Percentiles rank a stretch among this genome's conserved stretches.
phyloP scores from a whole-genome alignment of 805 yeast genomes.

The Kluyveromyces siamensis region DNA sequence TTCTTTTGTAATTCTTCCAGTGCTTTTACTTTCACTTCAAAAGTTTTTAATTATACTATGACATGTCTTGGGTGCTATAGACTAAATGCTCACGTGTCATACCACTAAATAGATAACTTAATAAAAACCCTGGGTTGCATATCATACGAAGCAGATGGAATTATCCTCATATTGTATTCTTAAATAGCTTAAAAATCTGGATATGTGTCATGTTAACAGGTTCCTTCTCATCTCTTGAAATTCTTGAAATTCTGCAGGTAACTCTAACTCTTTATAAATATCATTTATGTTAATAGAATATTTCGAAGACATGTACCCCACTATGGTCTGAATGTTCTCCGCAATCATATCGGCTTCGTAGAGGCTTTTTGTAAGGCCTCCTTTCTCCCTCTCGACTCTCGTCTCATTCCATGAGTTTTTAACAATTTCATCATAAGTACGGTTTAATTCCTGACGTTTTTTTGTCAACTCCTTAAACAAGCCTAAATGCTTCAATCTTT shows the following conservation, averaged over 20 bases:
- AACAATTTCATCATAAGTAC: conserved; percentile 7
- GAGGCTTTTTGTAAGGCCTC: conserved; percentile 4
- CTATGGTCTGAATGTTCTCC: conserved; percentile 36
- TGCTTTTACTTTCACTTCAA: not conserved
- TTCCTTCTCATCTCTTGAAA: conserved; percentile 5
- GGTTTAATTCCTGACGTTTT: conserved; percentile 4
- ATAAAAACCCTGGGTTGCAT: not conserved
- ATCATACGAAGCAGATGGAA: not conserved
- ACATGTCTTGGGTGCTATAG: not conserved
- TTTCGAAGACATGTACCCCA: conserved; percentile 29
- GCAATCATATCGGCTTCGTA: conserved; percentile 13
- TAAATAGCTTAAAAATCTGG: too few relatives aligned
- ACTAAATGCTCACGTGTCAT: not conserved
- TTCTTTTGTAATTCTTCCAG: not conserved
- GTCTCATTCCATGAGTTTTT: conserved; percentile 18
- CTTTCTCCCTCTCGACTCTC: conserved; percentile 7
- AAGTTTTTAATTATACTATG: not conserved
- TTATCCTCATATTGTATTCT: not conserved
- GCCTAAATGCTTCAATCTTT: conserved; percentile 9
- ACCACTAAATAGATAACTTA: not conserved
- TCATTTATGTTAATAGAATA: conserved; percentile 22
- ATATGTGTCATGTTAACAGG: not conserved
- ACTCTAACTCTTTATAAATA: conserved; percentile 32
- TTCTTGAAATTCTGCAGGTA: conserved; percentile 36
- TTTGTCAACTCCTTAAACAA: conserved; percentile 6